phyloP scores from a whole-genome alignment of 192 early-diverging fungal genomes.

The Coemansia sp. region DNA sequence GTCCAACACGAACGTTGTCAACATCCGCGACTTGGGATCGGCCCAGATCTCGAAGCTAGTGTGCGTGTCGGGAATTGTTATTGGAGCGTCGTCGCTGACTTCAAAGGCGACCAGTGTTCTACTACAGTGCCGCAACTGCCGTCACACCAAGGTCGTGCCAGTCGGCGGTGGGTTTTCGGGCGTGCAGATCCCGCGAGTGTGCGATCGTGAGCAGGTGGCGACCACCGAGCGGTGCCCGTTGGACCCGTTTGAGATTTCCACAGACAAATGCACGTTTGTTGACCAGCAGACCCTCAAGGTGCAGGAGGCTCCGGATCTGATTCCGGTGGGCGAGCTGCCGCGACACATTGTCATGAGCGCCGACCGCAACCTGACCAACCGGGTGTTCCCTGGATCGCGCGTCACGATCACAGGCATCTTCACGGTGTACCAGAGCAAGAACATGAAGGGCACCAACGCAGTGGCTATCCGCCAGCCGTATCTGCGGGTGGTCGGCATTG shows the following conservation, averaged over 20 bases:
- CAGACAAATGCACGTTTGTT: constrained; percentile 94
- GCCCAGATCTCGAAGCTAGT: constrained; percentile 85
- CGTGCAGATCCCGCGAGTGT: constrained; percentile 81
- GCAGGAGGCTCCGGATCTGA: constrained; percentile 95
- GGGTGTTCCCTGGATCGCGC: constrained; percentile 91
- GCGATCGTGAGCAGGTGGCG: constrained; percentile 63
- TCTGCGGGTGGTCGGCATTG: constrained; percentile 89
- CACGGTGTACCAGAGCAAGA: constrained; percentile 84
- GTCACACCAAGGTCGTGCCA: constrained; percentile 74
- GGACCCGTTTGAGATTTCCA: constrained; percentile 92
- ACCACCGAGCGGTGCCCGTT: constrained; percentile 56
- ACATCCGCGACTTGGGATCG: constrained; percentile 89
- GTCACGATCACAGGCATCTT: constrained; percentile 94
- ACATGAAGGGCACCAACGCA: constrained; percentile 66
- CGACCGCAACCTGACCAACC: constrained; percentile 81
- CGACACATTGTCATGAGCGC: constrained; percentile 89
- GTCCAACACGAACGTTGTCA: constrained; percentile 82
- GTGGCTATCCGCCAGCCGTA: constrained; percentile 93
- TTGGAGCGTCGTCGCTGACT: constrained; percentile 81
- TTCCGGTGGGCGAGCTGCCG: constrained; percentile 97
- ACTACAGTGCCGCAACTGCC: constrained; percentile 86
- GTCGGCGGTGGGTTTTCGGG: constrained; percentile 84
- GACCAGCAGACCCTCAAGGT: constrained; percentile 97
- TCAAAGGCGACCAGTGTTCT: constrained; percentile 89
- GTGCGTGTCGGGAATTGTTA: constrained; percentile 93